A percentile compares a stretch with the other conserved stretches of the same genome.
phyloP scores from a whole-genome alignment of 1,284 basidiomycete species.

The Boletus mariae region DNA sequence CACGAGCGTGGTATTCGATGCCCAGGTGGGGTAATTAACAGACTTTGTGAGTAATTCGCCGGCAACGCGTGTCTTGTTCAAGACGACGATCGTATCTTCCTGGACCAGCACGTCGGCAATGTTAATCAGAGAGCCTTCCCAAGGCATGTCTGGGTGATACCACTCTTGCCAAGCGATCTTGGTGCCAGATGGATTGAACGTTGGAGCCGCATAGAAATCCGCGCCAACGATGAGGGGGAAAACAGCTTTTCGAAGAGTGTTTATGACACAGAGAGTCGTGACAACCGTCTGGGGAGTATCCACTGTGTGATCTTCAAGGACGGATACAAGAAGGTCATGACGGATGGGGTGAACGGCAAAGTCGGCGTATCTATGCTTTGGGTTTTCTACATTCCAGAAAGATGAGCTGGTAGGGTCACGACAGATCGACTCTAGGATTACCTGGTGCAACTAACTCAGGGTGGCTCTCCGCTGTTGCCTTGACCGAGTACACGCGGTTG shows the following conservation, averaged over 20 bases:
- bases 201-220: slow-evolving; percentile 57
- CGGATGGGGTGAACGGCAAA: slow-evolving; percentile 27
- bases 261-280: slow-evolving; percentile 47
- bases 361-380: slow-evolving; percentile 54
- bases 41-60: slow-evolving; percentile 48
- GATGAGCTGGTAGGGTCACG: not conserved
- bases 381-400: slow-evolving; percentile 12
- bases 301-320: slow-evolving; percentile 59
- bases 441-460: slow-evolving; percentile 29
- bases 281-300: slow-evolving; percentile 48
- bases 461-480: not conserved
- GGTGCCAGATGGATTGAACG: slow-evolving; percentile 65
- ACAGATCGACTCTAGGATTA: not conserved
- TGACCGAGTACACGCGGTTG: slow-evolving; percentile 25
- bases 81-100: slow-evolving; percentile 26
- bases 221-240: slow-evolving; percentile 40
- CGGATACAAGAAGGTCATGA: slow-evolving; percentile 26
- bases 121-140: slow-evolving; percentile 65
- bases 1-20: slow-evolving; percentile 51
- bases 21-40: slow-evolving; percentile 59
- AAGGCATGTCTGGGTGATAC: slow-evolving; percentile 81
- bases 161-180: slow-evolving; percentile 70
- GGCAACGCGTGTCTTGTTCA: slow-evolving; percentile 40
- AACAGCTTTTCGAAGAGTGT: slow-evolving; percentile 32
- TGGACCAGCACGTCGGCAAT: slow-evolving; percentile 47